Conservation (phyloP, 148 eudicot species). For the Polygonum aviculare region DNA sequence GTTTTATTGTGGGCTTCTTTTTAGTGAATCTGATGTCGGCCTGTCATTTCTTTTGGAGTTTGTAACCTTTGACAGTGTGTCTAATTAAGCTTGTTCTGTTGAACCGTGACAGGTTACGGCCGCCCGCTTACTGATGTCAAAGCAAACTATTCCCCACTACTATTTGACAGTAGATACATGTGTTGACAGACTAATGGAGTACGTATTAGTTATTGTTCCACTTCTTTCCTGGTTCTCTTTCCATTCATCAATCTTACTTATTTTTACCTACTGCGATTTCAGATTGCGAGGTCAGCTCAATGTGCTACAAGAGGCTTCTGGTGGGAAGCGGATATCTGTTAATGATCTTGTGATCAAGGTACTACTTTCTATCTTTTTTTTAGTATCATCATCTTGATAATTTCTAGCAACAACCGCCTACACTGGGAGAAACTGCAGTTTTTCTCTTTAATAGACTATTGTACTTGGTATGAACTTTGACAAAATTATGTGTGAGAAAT, state of each 20-base stretch:
- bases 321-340: conserved; percentile 82
- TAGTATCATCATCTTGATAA: background rate
- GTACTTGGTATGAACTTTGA: background rate
- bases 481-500: background rate
- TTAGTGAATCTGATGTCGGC: background rate
- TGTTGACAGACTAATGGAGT: conserved; percentile 61
- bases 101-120: conserved; percentile 18
- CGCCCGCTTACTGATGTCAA: conserved; percentile 16
- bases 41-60: background rate
- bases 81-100: conserved; percentile 75
- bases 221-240: background rate
- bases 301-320: conserved; percentile 85
- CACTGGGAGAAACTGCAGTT: background rate
- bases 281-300: conserved; percentile 77
- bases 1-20: background rate
- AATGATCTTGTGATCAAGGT: conserved; percentile 98
- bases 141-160: conserved; percentile 22
- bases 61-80: conserved; percentile 24
- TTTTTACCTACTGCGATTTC: conserved; percentile 5
- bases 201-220: conserved; percentile 21
- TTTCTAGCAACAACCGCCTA: background rate
- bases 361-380: conserved; percentile 5
- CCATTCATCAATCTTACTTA: conserved; percentile 11
- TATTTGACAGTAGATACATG: conserved; percentile 15
- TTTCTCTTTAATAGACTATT: background rate